Conservation (phyloP, 768 basidiomycete species). For the Mycena alexandri region DNA sequence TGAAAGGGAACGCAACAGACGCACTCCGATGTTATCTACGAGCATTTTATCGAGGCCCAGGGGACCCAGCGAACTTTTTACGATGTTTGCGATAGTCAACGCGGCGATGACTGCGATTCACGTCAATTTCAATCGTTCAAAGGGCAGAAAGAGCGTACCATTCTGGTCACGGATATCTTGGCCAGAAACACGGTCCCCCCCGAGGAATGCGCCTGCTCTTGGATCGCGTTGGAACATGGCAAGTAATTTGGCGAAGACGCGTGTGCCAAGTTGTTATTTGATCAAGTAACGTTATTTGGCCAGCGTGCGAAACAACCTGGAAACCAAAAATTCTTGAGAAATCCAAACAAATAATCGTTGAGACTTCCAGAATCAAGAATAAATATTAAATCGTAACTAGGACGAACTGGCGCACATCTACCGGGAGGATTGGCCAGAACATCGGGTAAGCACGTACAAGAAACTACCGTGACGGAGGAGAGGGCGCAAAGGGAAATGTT, state of each 20-base stretch:
- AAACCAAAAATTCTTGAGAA: neutral
- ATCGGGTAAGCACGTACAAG: constrained; percentile 28
- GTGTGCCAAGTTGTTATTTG: constrained; percentile 21
- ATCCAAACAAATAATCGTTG: neutral
- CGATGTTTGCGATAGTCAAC: constrained; percentile 95
- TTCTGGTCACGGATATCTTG: constrained; percentile 98
- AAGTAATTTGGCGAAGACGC: constrained; percentile 27
- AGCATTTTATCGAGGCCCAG: constrained; percentile 97
- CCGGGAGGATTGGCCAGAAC: constrained; percentile 24
- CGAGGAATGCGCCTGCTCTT: constrained; percentile 90
- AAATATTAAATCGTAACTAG: constrained; percentile 33
- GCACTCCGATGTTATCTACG: constrained; percentile 96
- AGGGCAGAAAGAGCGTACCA: constrained; percentile 64
- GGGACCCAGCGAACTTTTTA: constrained; percentile 96
- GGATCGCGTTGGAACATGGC: constrained; percentile 93
- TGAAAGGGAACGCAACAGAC: constrained; percentile 45
- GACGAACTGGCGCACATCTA: constrained; percentile 29
- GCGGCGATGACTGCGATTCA: constrained; percentile 85
- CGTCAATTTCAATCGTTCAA: constrained; percentile 2
- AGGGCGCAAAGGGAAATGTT: constrained; percentile 6
- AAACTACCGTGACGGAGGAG: neutral
- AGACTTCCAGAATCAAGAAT: constrained; percentile 31
- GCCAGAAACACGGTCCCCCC: constrained; percentile 93
- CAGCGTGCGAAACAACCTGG: constrained; percentile 14
- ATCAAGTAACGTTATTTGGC: neutral